Evolutionary conservation across 2,329 filamentous ascomycete genomes (phyloP).

Genomic region (Talaromyces atroroseus): DNA sequence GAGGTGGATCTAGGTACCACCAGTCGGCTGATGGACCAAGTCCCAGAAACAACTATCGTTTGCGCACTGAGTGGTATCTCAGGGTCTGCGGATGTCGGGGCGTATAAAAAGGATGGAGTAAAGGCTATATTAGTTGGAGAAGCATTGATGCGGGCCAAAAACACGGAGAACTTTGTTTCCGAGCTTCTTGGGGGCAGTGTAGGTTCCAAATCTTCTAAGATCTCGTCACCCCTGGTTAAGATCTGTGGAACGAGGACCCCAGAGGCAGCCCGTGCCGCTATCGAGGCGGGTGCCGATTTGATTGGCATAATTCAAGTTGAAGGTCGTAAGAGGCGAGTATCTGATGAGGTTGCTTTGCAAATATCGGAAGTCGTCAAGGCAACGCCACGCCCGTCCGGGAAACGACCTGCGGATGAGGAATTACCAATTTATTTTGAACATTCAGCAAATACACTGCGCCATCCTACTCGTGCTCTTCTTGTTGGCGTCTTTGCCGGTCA

Average conservation of each 20-base stretch:
- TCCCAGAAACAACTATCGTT: constrained; percentile 78
- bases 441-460: constrained; percentile 42
- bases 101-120: constrained; percentile 83
- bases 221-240: constrained; percentile 65
- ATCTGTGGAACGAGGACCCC: constrained; percentile 86
- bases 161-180: constrained; percentile 76
- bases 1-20: constrained; percentile 94
- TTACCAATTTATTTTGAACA: constrained; percentile 65
- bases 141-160: constrained; percentile 84
- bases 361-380: constrained; percentile 74
- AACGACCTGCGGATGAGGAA: constrained; percentile 16
- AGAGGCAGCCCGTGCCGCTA: constrained; percentile 72
- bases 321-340: constrained; percentile 72
- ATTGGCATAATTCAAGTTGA: constrained; percentile 89
- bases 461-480: constrained; percentile 63
- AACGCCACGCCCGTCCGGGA: constrained; percentile 27
- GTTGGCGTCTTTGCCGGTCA: constrained; percentile 96
- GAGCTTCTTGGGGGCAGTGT: constrained; percentile 64
- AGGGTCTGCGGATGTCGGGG: constrained; percentile 77
- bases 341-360: constrained; percentile 67
- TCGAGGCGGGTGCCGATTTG: constrained; percentile 82
- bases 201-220: constrained; percentile 13
- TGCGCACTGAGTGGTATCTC: constrained; percentile 94
- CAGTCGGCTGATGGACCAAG: constrained; percentile 77
- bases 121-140: constrained; percentile 92